Evolutionary conservation across 768 basidiomycete genomes (phyloP).

Genomic region (Suillus luteus): DNA sequence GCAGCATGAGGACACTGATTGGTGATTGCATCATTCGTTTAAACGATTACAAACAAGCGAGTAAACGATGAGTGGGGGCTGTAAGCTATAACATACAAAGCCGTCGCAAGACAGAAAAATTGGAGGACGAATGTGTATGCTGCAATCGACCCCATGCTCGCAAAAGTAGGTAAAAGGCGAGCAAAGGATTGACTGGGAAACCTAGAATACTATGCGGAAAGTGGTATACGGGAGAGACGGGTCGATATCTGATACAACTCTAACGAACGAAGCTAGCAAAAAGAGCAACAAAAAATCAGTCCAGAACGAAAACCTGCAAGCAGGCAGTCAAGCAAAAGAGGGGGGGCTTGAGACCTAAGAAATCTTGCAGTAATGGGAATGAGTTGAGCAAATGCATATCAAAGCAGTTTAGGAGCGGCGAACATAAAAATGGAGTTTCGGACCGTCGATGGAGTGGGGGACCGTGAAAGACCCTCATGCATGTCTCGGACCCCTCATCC

Average conservation of each 20-base stretch:
- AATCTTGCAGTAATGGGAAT: not conserved
- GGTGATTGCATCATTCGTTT: slow-evolving; percentile 9
- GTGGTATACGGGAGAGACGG: slow-evolving; percentile 1
- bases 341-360: slow-evolving; percentile 1
- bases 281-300: slow-evolving; percentile 23
- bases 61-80: slow-evolving; percentile 21
- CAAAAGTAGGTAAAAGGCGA: slow-evolving; percentile 11
- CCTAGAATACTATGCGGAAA: slow-evolving; percentile 5
- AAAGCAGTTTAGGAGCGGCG: not conserved
- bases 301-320: slow-evolving; percentile 12
- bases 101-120: not conserved
- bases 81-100: slow-evolving; percentile 7
- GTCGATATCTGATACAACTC: slow-evolving; percentile 9
- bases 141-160: slow-evolving; percentile 12
- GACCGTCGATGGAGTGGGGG: not conserved
- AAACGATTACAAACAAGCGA: slow-evolving; percentile 19
- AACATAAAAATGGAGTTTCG: not conserved
- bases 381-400: slow-evolving; percentile 2
- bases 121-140: slow-evolving; percentile 9
- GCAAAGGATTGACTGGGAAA: slow-evolving; percentile 10
- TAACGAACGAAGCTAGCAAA: slow-evolving; percentile 11
- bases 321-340: slow-evolving; percentile 6
- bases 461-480: slow-evolving; percentile 20
- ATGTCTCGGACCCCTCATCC: slow-evolving; percentile 29
- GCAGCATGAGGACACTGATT: not conserved